phyloP scores from a whole-genome alignment of 768 basidiomycete genomes.

The Saitozyma sp. region DNA sequence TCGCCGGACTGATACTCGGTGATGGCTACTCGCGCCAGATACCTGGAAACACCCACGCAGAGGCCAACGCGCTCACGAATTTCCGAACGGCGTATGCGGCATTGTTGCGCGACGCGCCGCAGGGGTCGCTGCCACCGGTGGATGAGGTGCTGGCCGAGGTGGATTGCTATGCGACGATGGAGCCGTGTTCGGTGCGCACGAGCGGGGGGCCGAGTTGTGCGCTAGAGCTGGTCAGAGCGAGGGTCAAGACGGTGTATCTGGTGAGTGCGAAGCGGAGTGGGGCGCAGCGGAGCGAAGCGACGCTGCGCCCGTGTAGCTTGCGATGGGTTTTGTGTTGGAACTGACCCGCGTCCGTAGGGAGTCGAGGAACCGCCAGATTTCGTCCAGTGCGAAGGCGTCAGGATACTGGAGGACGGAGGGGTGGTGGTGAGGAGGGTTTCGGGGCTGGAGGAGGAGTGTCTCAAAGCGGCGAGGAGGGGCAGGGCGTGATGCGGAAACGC shows the following conservation, averaged over 20 bases:
- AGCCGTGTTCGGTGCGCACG: conserved; percentile 87
- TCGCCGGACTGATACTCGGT: conserved; percentile 61
- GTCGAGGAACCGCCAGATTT: conserved; percentile 91
- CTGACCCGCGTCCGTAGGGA: conserved; percentile 55
- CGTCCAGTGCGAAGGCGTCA: conserved; percentile 85
- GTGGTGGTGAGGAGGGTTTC: conserved; percentile 44
- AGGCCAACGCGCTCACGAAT: conserved; percentile 87
- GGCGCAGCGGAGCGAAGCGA: too few species aligned
- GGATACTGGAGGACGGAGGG: conserved; percentile 54
- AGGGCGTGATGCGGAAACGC: conserved; percentile 21
- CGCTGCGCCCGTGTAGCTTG: too few species aligned
- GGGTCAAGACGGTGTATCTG: conserved; percentile 73
- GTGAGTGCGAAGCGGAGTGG: conserved; percentile 29
- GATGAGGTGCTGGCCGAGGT: conserved; percentile 62
- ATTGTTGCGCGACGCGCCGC: conserved; percentile 1
- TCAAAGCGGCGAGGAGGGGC: conserved; percentile 71
- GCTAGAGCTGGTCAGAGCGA: conserved; percentile 71
- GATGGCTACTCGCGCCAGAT: conserved; percentile 89
- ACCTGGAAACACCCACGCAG: conserved; percentile 90
- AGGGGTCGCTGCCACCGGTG: conserved; percentile 37
- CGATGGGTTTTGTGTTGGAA: not conserved
- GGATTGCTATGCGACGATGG: conserved; percentile 92
- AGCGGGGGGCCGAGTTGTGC: conserved; percentile 85
- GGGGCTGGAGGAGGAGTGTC: conserved; percentile 75
- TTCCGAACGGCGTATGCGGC: conserved; percentile 55